A percentile compares a stretch with the other conserved stretches of the same genome.
Conservation (phyloP, 192 early-diverging fungal species). For the Geosiphon pyriformis region DNA sequence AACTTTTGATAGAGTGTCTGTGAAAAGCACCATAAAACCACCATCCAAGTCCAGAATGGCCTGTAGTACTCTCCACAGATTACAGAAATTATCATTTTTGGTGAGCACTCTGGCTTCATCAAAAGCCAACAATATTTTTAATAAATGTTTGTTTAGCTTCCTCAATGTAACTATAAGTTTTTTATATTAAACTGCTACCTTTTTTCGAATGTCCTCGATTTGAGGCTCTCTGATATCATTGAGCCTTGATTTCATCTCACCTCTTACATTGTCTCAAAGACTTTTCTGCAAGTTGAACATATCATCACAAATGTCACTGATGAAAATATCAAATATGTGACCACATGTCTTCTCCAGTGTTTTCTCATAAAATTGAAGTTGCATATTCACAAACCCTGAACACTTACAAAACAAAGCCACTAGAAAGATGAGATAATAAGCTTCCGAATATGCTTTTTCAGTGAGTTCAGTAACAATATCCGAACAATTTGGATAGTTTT, state of each 20-base stretch:
- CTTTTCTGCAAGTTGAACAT: background rate
- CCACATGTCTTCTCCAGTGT: slow-evolving; percentile 4
- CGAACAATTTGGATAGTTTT: too few relatives aligned
- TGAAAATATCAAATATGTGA: background rate
- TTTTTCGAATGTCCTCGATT: background rate
- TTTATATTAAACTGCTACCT: background rate
- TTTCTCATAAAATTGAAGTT: slow-evolving; percentile 3
- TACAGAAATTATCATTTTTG: background rate
- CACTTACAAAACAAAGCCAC: too few relatives aligned
- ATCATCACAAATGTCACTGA: slow-evolving; percentile 7
- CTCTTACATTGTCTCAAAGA: background rate
- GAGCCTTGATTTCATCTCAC: background rate
- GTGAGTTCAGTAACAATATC: too few relatives aligned
- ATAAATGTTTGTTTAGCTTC: background rate
- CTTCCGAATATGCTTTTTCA: too few relatives aligned
- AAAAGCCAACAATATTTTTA: background rate
- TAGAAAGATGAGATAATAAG: too few relatives aligned
- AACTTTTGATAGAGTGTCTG: slow-evolving; percentile 13
- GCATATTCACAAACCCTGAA: too few relatives aligned
- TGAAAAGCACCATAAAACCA: slow-evolving; percentile 11
- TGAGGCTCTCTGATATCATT: background rate
- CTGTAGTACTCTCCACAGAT: slow-evolving; percentile 1
- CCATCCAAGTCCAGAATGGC: background rate
- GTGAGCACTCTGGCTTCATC: slow-evolving; percentile 1
- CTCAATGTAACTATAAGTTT: slow-evolving; percentile 7